Evolutionary conservation across 2,329 filamentous ascomycete genomes (phyloP), one percentile per base, ranked within the genome.

Genomic region (Chaetothyriales sp.): DNA sequence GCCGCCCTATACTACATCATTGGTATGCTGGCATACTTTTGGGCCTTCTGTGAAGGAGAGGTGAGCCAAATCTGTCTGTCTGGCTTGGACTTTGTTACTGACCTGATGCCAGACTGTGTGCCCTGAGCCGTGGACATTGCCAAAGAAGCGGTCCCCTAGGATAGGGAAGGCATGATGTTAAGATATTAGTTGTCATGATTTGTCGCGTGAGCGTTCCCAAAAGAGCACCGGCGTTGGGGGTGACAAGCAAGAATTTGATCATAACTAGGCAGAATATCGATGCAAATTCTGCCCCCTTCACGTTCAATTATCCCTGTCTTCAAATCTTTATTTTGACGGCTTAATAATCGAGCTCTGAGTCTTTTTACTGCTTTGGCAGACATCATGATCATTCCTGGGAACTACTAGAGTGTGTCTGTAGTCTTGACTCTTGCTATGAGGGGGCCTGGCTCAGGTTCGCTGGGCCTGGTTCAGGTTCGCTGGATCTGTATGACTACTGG

Each of bases 21-120:
- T 56, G 90, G 84, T 18, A 82, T 94, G 71, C 75, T 73, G 6
- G 83, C 92, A 13, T 98, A 97, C 69, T 95, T 97, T 63, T 95
- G 89, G 89, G 92, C 87, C 1, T 97, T 94, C 64, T 92, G 85
- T 63, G 90, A 98, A 69, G 92, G 92, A 69, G 92, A 98, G 83
- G 89, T 95, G 70, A 65, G 84, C 73, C 59, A 1, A 49, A 43
- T 28, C 2, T 43, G 25, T 51, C 22, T 29, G 48, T 48, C 48
- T 2, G 43, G 52, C 51, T 54, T 53, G 13, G 13, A 44, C 46
- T 54, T 33, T 13, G 40, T 53, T 43, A 53, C 52, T 63, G 53
- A 62, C 45, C 20, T 51, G 45, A 49, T 48, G 10, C 19, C 51
- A 85, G 81, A 77, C 83, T 52, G 78, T 86, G 51, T 85, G 82